Conservation (phyloP, 495 filamentous ascomycete species). For the Hypoxylon lienhwacheense region DNA sequence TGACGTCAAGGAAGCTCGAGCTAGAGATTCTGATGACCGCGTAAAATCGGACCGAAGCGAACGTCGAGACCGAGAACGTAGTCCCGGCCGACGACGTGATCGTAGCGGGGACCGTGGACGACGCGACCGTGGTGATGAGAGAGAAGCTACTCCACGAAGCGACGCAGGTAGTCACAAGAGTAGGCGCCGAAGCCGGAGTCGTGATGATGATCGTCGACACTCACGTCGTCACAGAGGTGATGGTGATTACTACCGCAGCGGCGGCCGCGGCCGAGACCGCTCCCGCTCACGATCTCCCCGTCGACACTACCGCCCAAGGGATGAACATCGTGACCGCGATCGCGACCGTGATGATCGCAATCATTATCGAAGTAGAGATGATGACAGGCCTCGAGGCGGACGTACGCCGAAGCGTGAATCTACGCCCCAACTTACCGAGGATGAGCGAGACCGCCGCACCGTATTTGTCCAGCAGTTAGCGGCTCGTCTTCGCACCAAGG, state of each 20-base stretch:
- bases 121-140: constrained; percentile 45
- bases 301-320: constrained; percentile 75
- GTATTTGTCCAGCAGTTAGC: constrained; percentile 98
- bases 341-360: constrained; percentile 53
- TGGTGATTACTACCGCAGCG: constrained; percentile 75
- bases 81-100: constrained; percentile 64
- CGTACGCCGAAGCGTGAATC: constrained; percentile 54
- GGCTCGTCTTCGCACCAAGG: constrained; percentile 85
- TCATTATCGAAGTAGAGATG: constrained; percentile 57
- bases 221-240: constrained; percentile 76
- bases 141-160: constrained; percentile 69
- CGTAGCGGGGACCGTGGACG: constrained; percentile 58
- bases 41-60: constrained; percentile 37
- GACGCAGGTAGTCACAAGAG: constrained; percentile 84
- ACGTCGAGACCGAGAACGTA: constrained; percentile 50
- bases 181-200: constrained; percentile 80
- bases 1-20: constrained; percentile 52
- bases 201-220: constrained; percentile 76
- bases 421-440: constrained; percentile 76
- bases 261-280: constrained; percentile 60
- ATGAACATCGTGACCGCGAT: constrained; percentile 57
- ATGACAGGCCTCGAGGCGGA: constrained; percentile 48
- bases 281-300: constrained; percentile 76
- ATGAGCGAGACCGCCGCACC: constrained; percentile 94
- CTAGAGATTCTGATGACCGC: constrained; percentile 35